Evolutionary conservation across 805 yeast species (phyloP).

Genomic region (Saturnispora ahearnii): DNA sequence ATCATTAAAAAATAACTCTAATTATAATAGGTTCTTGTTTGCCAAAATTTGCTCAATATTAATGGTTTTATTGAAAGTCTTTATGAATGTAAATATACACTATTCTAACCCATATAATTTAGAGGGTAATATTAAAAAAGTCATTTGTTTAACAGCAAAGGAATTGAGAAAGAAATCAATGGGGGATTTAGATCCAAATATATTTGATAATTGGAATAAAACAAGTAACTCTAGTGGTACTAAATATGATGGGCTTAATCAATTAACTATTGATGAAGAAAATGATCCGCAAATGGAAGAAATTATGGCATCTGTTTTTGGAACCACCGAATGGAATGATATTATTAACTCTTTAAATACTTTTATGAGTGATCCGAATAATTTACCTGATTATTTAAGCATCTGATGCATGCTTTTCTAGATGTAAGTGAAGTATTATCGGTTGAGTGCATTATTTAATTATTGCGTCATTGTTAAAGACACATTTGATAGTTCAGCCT

Average conservation of each 20-base stretch:
- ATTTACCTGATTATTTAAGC: background rate
- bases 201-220: background rate
- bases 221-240: background rate
- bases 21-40: constrained; percentile 4
- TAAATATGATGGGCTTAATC: background rate
- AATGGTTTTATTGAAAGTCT: constrained; percentile 1
- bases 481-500: no score
- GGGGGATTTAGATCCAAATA: background rate
- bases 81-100: background rate
- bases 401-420: background rate
- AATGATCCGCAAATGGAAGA: constrained; percentile 1
- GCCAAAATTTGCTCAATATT: constrained; percentile 1
- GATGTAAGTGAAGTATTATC: no score
- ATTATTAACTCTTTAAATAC: background rate
- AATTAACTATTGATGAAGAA: background rate
- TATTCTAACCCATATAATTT: background rate
- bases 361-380: constrained; percentile 1
- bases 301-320: background rate
- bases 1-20: background rate
- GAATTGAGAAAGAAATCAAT: background rate
- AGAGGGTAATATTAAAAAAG: background rate
- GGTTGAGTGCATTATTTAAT: no score
- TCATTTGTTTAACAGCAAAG: background rate
- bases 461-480: no score
- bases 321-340: background rate